Evolutionary conservation across 1,284 basidiomycete species (phyloP), one percentile per base, ranked within the genome.

Genomic region (Rhizoctonia solani): DNA sequence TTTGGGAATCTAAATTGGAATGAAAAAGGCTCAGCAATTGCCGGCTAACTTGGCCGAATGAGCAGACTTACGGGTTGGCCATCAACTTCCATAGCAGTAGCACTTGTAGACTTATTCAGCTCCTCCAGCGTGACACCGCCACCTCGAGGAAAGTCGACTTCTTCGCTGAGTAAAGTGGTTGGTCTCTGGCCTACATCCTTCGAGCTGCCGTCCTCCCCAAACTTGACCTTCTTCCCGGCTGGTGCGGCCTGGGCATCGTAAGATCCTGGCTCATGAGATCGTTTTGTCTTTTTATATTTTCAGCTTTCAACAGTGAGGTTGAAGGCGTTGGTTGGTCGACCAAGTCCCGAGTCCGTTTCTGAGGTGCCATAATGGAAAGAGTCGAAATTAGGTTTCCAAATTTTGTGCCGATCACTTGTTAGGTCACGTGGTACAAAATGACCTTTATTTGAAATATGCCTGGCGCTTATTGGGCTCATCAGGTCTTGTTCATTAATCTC

Each of bases 61-160:
- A 8, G 16, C 16, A 46, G 21, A 46, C 44, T 46, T 19, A 23
- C 61, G 3, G 6, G 25, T 16, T n/a, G n/a, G n/a, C 61, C 61
- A n/a, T 65, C 50, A 8, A 65, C 49, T 39, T 65, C 61, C 61
- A 65, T 65, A 34, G 32, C 39, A 34, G 34, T 30, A 2, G 49
- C 37, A 16, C 58, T 47, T 16, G 42, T 6, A 19, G 29, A 4
- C 5, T 13, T n/a, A 53, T 65, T 65, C 25, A 65, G 23, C 19
- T 54, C 29, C 30, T 65, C 61, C 14, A 68, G 44, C 11, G 47
- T 76, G 3, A 81, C 79, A 42, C 84, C 83, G n/a, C 84, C 84
- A 19, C 96, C 97, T 74, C 97, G 87, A 52, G 95, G 95, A 77
- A 98, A 99, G 78, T 98, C 94, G 69, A 94, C 85, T 74, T 96